Conservation (phyloP, 2,329 filamentous ascomycete genomes). For the Teratosphaeria nubilosa region DNA sequence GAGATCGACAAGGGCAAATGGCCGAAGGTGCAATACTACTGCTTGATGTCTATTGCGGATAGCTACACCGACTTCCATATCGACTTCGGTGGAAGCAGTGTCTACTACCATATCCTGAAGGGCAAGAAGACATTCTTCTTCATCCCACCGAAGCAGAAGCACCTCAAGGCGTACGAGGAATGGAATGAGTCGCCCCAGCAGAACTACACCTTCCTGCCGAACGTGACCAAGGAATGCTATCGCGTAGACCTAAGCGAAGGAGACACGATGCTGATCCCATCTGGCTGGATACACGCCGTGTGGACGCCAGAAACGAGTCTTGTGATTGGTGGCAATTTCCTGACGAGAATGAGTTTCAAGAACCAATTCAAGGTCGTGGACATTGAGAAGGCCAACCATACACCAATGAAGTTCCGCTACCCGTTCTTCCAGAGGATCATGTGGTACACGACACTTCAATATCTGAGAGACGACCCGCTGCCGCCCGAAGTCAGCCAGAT, state of each 20-base stretch:
- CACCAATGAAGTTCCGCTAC: slow-evolving; percentile 55
- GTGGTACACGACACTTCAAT: slow-evolving; percentile 57
- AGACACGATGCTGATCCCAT: slow-evolving; percentile 61
- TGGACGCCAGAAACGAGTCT: slow-evolving; percentile 61
- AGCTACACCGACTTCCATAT: slow-evolving; percentile 65
- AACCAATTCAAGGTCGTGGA: slow-evolving; percentile 58
- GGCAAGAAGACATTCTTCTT: slow-evolving; percentile 64
- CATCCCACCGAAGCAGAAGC: slow-evolving; percentile 57
- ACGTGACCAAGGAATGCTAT: slow-evolving; percentile 56
- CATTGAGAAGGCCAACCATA: slow-evolving; percentile 58
- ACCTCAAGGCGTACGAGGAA: slow-evolving; percentile 60
- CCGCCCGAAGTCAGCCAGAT: slow-evolving; percentile 45
- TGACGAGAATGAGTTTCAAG: slow-evolving; percentile 54
- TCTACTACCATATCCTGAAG: slow-evolving; percentile 60
- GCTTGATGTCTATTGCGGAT: slow-evolving; percentile 60
- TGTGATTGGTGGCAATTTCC: slow-evolving; percentile 61
- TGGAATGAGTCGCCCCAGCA: slow-evolving; percentile 60
- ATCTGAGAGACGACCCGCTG: slow-evolving; percentile 54
- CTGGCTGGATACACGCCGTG: slow-evolving; percentile 62
- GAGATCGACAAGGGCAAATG: slow-evolving; percentile 45
- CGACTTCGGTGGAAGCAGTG: slow-evolving; percentile 60
- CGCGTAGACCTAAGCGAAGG: slow-evolving; percentile 55
- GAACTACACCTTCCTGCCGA: slow-evolving; percentile 55
- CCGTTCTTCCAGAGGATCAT: slow-evolving; percentile 60
- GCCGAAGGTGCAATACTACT: slow-evolving; percentile 58